Conservation (phyloP, 768 basidiomycete genomes). For the Tulasnella sp. region DNA sequence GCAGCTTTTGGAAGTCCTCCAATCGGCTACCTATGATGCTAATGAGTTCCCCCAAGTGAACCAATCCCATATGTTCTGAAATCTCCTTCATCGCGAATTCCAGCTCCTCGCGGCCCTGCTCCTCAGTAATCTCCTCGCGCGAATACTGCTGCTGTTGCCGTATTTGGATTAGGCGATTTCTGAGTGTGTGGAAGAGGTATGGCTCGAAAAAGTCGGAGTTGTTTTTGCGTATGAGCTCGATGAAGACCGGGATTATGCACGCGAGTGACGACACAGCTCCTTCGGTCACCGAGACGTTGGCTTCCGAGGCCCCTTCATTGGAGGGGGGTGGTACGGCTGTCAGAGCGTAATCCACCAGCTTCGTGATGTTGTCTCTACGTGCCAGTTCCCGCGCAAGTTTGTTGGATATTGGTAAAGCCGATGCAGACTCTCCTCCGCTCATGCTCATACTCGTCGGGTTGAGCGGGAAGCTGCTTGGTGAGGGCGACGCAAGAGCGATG, state of each 20-base stretch:
- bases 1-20: conserved; percentile 53
- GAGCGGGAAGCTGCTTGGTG: conserved; percentile 57
- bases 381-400: conserved; percentile 84
- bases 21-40: conserved; percentile 60
- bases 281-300: neutral
- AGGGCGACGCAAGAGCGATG: conserved; percentile 86
- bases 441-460: conserved; percentile 49
- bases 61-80: conserved; percentile 78
- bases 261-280: conserved; percentile 56
- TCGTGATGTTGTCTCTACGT: conserved; percentile 52
- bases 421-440: conserved; percentile 23
- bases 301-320: neutral
- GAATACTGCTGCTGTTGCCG: conserved; percentile 47
- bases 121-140: conserved; percentile 29
- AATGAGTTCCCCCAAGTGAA: conserved; percentile 77
- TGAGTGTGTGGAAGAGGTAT: conserved; percentile 86
- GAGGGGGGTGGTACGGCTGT: conserved; percentile 36
- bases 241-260: conserved; percentile 76
- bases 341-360: conserved; percentile 66
- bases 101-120: conserved; percentile 49
- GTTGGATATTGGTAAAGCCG: conserved; percentile 58
- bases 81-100: conserved; percentile 68
- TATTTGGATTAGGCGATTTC: conserved; percentile 79
- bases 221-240: conserved; percentile 92
- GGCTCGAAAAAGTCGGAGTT: conserved; percentile 99